Conservation (phyloP, 1,139 yeast species). For the Magnusiomyces clavatus region DNA sequence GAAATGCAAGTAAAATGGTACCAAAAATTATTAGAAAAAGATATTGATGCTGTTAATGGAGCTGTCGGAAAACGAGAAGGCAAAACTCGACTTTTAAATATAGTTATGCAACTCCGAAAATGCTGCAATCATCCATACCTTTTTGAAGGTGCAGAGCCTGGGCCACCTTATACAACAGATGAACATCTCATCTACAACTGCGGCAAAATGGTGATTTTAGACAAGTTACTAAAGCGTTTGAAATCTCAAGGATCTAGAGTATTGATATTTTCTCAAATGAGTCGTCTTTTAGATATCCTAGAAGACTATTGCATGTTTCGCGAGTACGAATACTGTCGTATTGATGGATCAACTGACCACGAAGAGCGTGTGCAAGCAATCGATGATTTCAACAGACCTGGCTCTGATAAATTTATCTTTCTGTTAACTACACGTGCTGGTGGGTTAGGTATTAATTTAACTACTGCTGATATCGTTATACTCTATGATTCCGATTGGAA, state of each 20-base stretch:
- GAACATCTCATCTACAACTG: conserved; percentile 84
- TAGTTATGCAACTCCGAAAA: conserved; percentile 93
- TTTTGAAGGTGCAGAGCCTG: conserved; percentile 98
- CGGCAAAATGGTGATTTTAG: conserved; percentile 85
- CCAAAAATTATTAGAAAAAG: conserved; percentile 78
- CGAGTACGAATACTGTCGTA: conserved; percentile 80
- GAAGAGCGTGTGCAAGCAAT: conserved; percentile 89
- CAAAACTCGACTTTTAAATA: conserved; percentile 79
- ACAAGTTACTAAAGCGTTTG: conserved; percentile 67
- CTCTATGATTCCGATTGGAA: conserved; percentile 97
- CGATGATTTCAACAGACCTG: conserved; percentile 82
- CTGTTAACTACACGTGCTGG: conserved; percentile 97
- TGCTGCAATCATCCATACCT: conserved; percentile 96
- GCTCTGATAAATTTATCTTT: conserved; percentile 75
- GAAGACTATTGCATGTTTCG: conserved; percentile 89
- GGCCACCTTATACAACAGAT: conserved; percentile 96
- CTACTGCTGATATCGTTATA: conserved; percentile 86
- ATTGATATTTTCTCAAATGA: conserved; percentile 90
- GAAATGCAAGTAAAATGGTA: conserved; percentile 94
- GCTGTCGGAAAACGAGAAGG: conserved; percentile 76
- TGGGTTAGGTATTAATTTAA: conserved; percentile 90
- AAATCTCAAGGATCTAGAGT: conserved; percentile 80
- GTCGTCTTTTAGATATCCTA: conserved; percentile 78
- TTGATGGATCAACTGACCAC: conserved; percentile 92
- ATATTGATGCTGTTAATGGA: conserved; percentile 94